Conservation (phyloP, 306 rosid genomes). For the Styphnolobium japonicum region DNA sequence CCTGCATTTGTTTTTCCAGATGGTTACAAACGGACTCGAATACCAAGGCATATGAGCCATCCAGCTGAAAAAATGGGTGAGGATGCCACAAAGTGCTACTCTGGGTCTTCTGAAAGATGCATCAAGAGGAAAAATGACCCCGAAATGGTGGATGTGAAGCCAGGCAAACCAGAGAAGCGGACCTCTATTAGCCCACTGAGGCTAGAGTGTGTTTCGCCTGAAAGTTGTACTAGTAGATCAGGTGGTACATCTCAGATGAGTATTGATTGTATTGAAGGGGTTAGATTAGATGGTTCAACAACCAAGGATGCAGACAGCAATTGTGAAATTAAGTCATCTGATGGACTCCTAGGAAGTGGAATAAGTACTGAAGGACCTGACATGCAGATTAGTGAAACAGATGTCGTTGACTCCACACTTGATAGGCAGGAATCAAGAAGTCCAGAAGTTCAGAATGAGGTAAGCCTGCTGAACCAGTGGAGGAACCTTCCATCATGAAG, state of each 20-base stretch:
- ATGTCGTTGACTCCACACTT: slow-evolving; percentile 25
- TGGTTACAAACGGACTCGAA: slow-evolving; percentile 69
- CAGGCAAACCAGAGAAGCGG: slow-evolving; percentile 48
- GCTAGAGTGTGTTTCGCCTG: slow-evolving; percentile 50
- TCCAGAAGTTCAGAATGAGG: slow-evolving; percentile 43
- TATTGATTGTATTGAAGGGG: slow-evolving; percentile 35
- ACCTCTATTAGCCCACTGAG: slow-evolving; percentile 58
- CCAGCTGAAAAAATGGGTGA: slow-evolving; percentile 44
- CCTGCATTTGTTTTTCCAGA: slow-evolving; percentile 89
- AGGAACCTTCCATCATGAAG: slow-evolving; percentile 34
- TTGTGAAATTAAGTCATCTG: slow-evolving; percentile 44
- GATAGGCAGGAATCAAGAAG: slow-evolving; percentile 31
- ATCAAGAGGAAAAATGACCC: slow-evolving; percentile 69
- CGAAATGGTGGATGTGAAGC: slow-evolving; percentile 40
- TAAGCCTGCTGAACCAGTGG: slow-evolving; percentile 51
- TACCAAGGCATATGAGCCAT: slow-evolving; percentile 49
- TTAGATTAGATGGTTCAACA: slow-evolving; percentile 35
- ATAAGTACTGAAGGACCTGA: slow-evolving; percentile 19
- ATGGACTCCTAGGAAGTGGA: slow-evolving; percentile 40
- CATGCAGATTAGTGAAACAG: slow-evolving; percentile 32
- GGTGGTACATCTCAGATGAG: slow-evolving; percentile 46
- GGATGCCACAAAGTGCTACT: slow-evolving; percentile 38
- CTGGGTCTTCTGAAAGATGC: slow-evolving; percentile 60
- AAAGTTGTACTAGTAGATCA: slow-evolving; percentile 40
- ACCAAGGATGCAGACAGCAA: slow-evolving; percentile 32